Conservation (phyloP, 495 filamentous ascomycete genomes). For the Penicillium robsamsonii region DNA sequence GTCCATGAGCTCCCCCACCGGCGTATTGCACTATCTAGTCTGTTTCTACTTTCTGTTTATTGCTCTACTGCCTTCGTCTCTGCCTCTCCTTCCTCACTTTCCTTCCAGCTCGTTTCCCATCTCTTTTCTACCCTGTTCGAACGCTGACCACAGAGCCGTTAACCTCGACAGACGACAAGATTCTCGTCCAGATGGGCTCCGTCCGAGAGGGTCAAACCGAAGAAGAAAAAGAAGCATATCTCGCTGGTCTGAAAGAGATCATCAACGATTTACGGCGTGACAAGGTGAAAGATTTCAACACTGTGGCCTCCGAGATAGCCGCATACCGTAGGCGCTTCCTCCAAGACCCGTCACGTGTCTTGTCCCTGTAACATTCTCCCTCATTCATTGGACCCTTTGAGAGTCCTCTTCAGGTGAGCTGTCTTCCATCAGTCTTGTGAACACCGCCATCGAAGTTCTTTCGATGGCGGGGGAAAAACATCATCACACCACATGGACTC, state of each 20-base stretch:
- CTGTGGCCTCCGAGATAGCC: constrained; percentile 77
- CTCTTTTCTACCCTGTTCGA: constrained; percentile 38
- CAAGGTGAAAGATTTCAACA: constrained; percentile 75
- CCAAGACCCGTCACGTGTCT: constrained; percentile 51
- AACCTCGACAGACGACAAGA: constrained; percentile 72
- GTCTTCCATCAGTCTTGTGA: constrained; percentile 17
- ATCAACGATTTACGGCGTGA: constrained; percentile 71
- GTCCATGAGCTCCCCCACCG: constrained; percentile 12
- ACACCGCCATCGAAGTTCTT: constrained; percentile 5
- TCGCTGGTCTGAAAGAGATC: constrained; percentile 69
- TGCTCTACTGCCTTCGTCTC: constrained; percentile 9
- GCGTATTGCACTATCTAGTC: constrained; percentile 11
- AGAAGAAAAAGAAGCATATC: constrained; percentile 70
- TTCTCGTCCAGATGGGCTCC: constrained; percentile 78
- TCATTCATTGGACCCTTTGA: constrained; percentile 1
- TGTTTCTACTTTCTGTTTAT: constrained; percentile 14
- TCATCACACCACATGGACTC: constrained; percentile 10
- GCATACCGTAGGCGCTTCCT: constrained; percentile 73
- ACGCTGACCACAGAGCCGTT: constrained; percentile 61
- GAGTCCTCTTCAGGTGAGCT: constrained; percentile 36
- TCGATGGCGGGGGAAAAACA: constrained; percentile 9
- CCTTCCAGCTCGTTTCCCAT: constrained; percentile 10
- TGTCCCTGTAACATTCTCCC: constrained; percentile 42
- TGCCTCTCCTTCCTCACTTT: constrained; percentile 10
- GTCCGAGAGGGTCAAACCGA: constrained; percentile 65